Conservation (phyloP, 805 yeast species). For the Priceomyces fermenticarens region DNA sequence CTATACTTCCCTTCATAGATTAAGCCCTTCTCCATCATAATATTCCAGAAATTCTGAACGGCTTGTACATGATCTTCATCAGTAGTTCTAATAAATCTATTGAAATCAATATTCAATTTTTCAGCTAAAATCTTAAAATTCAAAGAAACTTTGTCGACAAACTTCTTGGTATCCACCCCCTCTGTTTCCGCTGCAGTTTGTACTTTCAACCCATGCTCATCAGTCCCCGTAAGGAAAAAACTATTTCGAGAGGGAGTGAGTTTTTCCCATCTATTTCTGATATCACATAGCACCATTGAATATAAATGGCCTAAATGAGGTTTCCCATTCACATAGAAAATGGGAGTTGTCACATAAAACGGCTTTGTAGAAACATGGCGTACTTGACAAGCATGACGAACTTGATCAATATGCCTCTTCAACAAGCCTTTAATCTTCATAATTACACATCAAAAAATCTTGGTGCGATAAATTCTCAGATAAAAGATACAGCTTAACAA, state of each 20-base stretch:
- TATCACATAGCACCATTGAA: conserved; percentile 82
- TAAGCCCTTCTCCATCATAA: conserved; percentile 54
- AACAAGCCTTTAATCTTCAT: no score
- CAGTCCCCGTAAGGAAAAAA: conserved; percentile 85
- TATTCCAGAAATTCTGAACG: conserved; percentile 69
- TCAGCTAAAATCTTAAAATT: conserved; percentile 65
- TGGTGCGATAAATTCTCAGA: no score
- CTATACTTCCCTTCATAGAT: conserved; percentile 80
- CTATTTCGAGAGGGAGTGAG: conserved; percentile 33
- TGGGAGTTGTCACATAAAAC: conserved; percentile 79
- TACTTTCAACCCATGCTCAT: conserved; percentile 94
- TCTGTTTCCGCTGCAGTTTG: conserved; percentile 72
- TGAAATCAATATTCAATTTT: conserved; percentile 54
- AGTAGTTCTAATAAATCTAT: conserved; percentile 87
- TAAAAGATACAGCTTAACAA: no score
- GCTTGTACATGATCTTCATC: conserved; percentile 71
- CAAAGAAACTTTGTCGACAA: conserved; percentile 67
- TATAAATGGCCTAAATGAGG: conserved; percentile 95
- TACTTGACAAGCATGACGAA: no score
- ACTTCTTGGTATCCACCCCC: conserved; percentile 51
- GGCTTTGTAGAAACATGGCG: conserved; percentile 16
- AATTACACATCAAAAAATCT: no score
- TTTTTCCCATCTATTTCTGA: conserved; percentile 67
- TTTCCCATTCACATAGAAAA: conserved; percentile 90
- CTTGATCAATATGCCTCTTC: no score